Percentiles rank a stretch among this genome's conserved stretches.
These are phyloP conservation scores for Calocera viscosa DNA, from an alignment of 768 basidiomycete genomes.

Conservation along the genomic window DNA sequence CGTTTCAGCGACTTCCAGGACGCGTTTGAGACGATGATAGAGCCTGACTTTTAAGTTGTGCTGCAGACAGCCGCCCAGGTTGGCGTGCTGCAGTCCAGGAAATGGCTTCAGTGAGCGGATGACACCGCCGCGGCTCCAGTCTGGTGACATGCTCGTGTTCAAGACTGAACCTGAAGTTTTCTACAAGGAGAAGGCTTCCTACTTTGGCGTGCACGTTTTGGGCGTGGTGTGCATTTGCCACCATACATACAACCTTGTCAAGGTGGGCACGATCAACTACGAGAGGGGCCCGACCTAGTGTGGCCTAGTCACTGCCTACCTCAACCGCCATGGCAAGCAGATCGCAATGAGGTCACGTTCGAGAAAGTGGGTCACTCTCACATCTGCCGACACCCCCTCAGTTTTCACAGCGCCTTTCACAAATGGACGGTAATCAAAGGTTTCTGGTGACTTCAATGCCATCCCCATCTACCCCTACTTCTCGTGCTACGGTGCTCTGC, in stretches of 20 bases:
- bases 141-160: slow-evolving; percentile 81
- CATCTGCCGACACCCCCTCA: slow-evolving; percentile 45
- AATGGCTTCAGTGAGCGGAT: slow-evolving; percentile 96
- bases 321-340: slow-evolving; percentile 77
- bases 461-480: slow-evolving; percentile 99
- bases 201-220: slow-evolving; percentile 62
- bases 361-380: slow-evolving; percentile 82
- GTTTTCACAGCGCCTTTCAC: slow-evolving; percentile 73
- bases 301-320: slow-evolving; percentile 85
- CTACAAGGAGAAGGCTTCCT: slow-evolving; percentile 84
- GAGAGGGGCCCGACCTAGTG: slow-evolving; percentile 77
- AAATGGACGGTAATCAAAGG: slow-evolving; percentile 89
- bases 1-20: slow-evolving; percentile 87
- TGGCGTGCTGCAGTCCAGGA: slow-evolving; percentile 86
- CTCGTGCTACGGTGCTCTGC: slow-evolving; percentile 80
- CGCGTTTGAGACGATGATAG: slow-evolving; percentile 86
- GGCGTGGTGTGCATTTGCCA: slow-evolving; percentile 82
- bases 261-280: slow-evolving; percentile 80
- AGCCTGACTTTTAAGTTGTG: slow-evolving; percentile 74
- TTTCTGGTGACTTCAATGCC: slow-evolving; percentile 97
- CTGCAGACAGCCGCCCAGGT: slow-evolving; percentile 65
- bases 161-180: slow-evolving; percentile 71
- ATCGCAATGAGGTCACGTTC: slow-evolving; percentile 63
- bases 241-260: slow-evolving; percentile 75
- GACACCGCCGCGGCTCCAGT: slow-evolving; percentile 58